Evolutionary conservation across 768 basidiomycete species (phyloP), one percentile per base, ranked within the genome.

Genomic region (Tubosaeta brunneosetosa): DNA sequence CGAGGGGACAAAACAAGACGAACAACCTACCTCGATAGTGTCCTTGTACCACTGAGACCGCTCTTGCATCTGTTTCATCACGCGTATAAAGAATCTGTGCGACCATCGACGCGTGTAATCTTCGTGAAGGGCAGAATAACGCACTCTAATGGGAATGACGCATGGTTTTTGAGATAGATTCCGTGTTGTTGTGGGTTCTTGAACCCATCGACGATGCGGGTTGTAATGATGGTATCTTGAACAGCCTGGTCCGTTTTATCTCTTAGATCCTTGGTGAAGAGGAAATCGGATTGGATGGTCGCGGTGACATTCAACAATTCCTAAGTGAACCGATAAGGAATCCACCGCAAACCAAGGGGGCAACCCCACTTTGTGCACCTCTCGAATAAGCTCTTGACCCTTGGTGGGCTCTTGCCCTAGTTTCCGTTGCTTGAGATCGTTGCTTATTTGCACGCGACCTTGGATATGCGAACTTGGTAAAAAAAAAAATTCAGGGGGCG

Each of bases 81-180:
- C 79, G 19, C 87, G 79, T 25, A 73, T 77, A 71, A 91, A 91
- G 69, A 83, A 89, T 60, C 88, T 90, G 27, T 6, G 12, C 12
- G 2, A 16, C 29, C 38, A 43, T 60, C 34, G 53, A 34, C 4
- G 17, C n/a, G n/a, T 3, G 7, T 6, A 44, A 13, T 7, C 44
- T 29, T 22, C 6, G 32, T 16, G 51, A 12, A 16, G 1, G 33
- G 41, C 37, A 17, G 5, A 17, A 34, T n/a, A 58, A 74, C 84
- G 44, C 58, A 91, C 87, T 91, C 90, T 10, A 89, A 71, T 22
- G 90, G 90, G 69, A 91, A 93, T n/a, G 74, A 76, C 3, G 90
- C 86, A 53, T 90, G 82, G 46, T 86, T 86, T 63, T 88, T 90
- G 47, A 91, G 71, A 67, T 87, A 83, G 22, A 76, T 76, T 19